Base-by-base conservation (phyloP, 352 stramenopile genomes). In the Phytopythium kandeliae region DNA sequence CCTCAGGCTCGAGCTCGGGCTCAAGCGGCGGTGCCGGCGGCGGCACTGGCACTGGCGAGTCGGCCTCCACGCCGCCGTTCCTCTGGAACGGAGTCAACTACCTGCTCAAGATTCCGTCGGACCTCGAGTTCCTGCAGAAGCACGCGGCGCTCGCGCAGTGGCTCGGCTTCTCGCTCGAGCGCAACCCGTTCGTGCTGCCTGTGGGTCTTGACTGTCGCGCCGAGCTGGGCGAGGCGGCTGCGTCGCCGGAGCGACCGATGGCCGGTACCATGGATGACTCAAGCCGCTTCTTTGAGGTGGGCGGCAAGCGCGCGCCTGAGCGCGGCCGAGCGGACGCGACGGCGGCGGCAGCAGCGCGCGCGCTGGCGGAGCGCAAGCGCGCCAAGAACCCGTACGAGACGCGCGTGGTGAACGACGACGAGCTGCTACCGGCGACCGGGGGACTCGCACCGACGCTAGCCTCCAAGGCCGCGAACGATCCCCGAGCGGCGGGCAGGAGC, bases 11-110 rank as follows among this genome's bases (percentile, higher is more conserved):
- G n/a, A n/a, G n/a, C n/a, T n/a, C n/a, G n/a, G n/a, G n/a, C n/a
- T n/a, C n/a, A n/a, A 31, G 28, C 28, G 21, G 38, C 13, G 40
- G 40, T n/a, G n/a, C n/a, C n/a, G n/a, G n/a, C n/a, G n/a, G n/a
- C n/a, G n/a, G n/a, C n/a, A n/a, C n/a, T n/a, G n/a, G n/a, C n/a
- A n/a, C n/a, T n/a, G n/a, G n/a, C n/a, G n/a, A n/a, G n/a, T n/a
- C n/a, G n/a, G n/a, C n/a, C n/a, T n/a, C n/a, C n/a, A n/a, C 28
- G 8, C 62, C 67, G 12, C 62, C 57, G 15, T 97, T 94, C 56
- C 75, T 71, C 36, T 97, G 89, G 91, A 96, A 97, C 54, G 81
- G 78, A 3, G 54, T 95, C 47, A 97, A 97, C 57, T 97, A 97
- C 37, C 65, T 97, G 1, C 65, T 97, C 12, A 97, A 96, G 43